phyloP scores from a whole-genome alignment of 495 filamentous ascomycete species.

The Penicillium herquei region DNA sequence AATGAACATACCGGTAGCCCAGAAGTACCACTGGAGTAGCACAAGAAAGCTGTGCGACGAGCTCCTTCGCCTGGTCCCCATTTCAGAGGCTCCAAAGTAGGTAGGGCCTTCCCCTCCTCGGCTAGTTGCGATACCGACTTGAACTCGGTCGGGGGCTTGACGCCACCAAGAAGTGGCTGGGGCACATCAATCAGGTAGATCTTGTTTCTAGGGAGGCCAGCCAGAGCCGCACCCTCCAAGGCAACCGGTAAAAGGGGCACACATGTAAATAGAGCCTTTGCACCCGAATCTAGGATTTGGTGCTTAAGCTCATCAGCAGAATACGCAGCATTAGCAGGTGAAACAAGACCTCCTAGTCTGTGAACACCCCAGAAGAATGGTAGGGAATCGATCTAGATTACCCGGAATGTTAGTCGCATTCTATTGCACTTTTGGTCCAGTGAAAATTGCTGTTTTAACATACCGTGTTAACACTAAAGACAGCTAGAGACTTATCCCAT shows the following conservation, averaged over 20 bases:
- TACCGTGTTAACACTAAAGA: slow-evolving; percentile 83
- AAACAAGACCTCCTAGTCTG: slow-evolving; percentile 69
- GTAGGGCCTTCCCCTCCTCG: slow-evolving; percentile 58
- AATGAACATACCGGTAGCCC: slow-evolving; percentile 66
- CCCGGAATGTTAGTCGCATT: too few species aligned
- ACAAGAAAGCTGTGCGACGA: slow-evolving; percentile 76
- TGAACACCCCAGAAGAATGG: slow-evolving; percentile 76
- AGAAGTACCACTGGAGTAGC: slow-evolving; percentile 88
- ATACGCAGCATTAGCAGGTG: slow-evolving; percentile 84
- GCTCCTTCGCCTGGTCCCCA: slow-evolving; percentile 76
- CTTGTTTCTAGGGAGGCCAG: slow-evolving; percentile 66
- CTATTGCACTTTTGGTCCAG: too few species aligned
- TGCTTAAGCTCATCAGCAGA: slow-evolving; percentile 71
- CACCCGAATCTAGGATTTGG: slow-evolving; percentile 72
- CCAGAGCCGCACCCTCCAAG: slow-evolving; percentile 63
- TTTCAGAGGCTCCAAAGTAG: slow-evolving; percentile 59
- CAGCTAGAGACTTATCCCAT: slow-evolving; percentile 80
- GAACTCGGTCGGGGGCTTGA: slow-evolving; percentile 50
- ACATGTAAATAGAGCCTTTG: slow-evolving; percentile 79
- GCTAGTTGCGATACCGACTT: slow-evolving; percentile 73
- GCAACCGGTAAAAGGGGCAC: slow-evolving; percentile 68
- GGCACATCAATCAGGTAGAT: slow-evolving; percentile 76
- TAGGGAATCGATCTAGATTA: slow-evolving; percentile 71
- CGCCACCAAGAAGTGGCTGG: slow-evolving; percentile 44
- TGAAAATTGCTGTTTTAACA: slow-evolving; percentile 11